Evolutionary conservation across 164 flowering plant genomes (phyloP).

Genomic region (Tetracentron sinense): DNA sequence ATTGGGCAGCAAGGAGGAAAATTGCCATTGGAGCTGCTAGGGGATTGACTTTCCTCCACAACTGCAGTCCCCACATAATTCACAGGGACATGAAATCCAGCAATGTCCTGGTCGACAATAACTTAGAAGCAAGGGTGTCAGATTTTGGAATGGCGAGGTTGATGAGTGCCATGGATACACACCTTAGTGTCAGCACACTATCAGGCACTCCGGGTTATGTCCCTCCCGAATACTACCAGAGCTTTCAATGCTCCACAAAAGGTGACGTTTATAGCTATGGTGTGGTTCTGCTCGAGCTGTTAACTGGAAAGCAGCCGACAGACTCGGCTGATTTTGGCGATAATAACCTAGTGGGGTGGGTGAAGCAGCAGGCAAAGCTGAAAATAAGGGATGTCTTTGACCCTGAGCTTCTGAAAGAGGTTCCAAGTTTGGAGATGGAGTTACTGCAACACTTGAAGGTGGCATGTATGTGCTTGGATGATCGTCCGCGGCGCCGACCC

Average conservation of each 20-base stretch:
- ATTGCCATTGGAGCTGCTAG: conserved; percentile 86
- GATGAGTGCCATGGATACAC: conserved; percentile 95
- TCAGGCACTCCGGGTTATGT: conserved; percentile 99
- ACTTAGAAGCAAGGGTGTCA: conserved; percentile 84
- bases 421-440: conserved; percentile 72
- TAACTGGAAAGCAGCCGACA: conserved; percentile 88
- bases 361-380: conserved; percentile 73
- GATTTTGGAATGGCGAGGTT: conserved; percentile 99
- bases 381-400: conserved; percentile 81
- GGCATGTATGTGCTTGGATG: conserved; percentile 85
- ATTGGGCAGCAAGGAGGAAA: conserved; percentile 79
- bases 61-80: conserved; percentile 83
- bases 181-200: conserved; percentile 88
- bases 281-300: conserved; percentile 84
- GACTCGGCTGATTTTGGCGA: conserved; percentile 93
- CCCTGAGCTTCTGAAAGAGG: conserved; percentile 65
- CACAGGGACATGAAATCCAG: conserved; percentile 99
- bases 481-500: conserved; percentile 73
- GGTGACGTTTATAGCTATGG: conserved; percentile 99
- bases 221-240: conserved; percentile 96
- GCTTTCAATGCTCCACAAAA: conserved; percentile 83
- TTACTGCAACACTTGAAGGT: conserved; percentile 75
- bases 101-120: conserved; percentile 86
- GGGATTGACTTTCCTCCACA: conserved; percentile 90
- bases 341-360: conserved; percentile 97